A percentile compares a stretch with the other conserved stretches of the same genome.
Evolutionary conservation across 495 filamentous ascomycete species (phyloP).

Genomic region (Penicillium pancosmium): DNA sequence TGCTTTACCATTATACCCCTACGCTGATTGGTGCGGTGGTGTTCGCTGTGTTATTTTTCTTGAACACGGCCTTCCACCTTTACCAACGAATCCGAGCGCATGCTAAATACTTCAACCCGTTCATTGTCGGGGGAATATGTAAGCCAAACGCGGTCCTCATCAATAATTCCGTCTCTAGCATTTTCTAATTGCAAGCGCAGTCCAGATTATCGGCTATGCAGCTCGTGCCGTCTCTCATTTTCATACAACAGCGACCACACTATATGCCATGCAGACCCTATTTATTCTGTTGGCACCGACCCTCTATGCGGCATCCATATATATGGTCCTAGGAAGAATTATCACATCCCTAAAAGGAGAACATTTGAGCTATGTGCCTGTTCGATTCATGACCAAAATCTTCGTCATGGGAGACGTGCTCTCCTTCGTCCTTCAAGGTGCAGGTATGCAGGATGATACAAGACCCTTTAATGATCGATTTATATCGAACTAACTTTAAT

Average conservation of each 20-base stretch:
- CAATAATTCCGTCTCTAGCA: not conserved
- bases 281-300: conserved; percentile 45
- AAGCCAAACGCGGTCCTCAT: conserved; percentile 15
- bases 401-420: conserved; percentile 38
- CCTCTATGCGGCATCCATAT: conserved; percentile 56
- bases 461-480: not conserved
- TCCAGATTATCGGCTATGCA: conserved; percentile 57
- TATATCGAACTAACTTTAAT: not conserved
- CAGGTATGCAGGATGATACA: conserved; percentile 16
- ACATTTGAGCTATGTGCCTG: conserved; percentile 13
- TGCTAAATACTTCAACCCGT: conserved; percentile 66
- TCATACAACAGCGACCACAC: conserved; percentile 12
- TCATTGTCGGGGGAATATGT: conserved; percentile 60
- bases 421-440: conserved; percentile 28
- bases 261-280: conserved; percentile 33
- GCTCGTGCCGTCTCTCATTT: conserved; percentile 42
- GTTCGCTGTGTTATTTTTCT: conserved; percentile 25
- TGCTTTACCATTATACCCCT: conserved; percentile 18
- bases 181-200: conserved; percentile 21
- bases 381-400: conserved; percentile 27
- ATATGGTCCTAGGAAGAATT: conserved; percentile 56
- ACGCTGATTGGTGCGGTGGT: conserved; percentile 11
- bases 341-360: conserved; percentile 46
- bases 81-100: conserved; percentile 40
- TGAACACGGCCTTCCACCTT: conserved; percentile 9